Conservation (phyloP, 2,329 filamentous ascomycete genomes). For the Neonectria coccinea region DNA sequence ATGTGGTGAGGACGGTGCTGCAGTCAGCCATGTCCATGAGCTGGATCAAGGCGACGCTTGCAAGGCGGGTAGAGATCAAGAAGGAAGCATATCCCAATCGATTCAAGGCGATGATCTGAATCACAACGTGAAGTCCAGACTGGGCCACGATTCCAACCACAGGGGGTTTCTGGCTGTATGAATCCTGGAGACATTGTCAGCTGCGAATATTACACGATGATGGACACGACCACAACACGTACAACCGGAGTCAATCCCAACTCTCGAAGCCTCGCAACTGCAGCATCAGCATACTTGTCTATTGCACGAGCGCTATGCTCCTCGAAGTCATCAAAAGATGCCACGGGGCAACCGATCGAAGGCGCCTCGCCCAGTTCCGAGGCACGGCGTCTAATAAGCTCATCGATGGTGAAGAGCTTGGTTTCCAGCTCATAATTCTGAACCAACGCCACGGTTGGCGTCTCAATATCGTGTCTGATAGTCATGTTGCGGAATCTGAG, state of each 20-base stretch:
- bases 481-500: slow-evolving; percentile 30
- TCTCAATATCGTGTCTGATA: slow-evolving; percentile 38
- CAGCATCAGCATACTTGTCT: slow-evolving; percentile 40
- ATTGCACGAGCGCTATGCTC: slow-evolving; percentile 38
- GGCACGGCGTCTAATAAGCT: slow-evolving; percentile 35
- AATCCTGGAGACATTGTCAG: slow-evolving; percentile 27
- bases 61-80: slow-evolving; percentile 39
- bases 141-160: slow-evolving; percentile 38
- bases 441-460: slow-evolving; percentile 20
- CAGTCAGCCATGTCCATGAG: slow-evolving; percentile 31
- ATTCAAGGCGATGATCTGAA: slow-evolving; percentile 40
- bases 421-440: slow-evolving; percentile 22
- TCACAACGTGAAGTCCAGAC: slow-evolving; percentile 36
- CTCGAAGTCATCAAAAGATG: slow-evolving; percentile 32
- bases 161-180: slow-evolving; percentile 26
- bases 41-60: slow-evolving; percentile 34
- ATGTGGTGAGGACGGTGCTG: slow-evolving; percentile 31
- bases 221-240: not conserved
- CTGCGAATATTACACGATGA: too few relatives aligned
- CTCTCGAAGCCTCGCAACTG: slow-evolving; percentile 30
- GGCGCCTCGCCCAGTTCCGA: slow-evolving; percentile 28
- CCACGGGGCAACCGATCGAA: slow-evolving; percentile 31
- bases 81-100: slow-evolving; percentile 38
- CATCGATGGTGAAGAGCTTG: slow-evolving; percentile 38
- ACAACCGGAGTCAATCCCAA: slow-evolving; percentile 35